A percentile compares a stretch with the other conserved stretches of the same genome.
Evolutionary conservation across 2,329 filamentous ascomycete genomes (phyloP).

Genomic region (Trichoderma breve): DNA sequence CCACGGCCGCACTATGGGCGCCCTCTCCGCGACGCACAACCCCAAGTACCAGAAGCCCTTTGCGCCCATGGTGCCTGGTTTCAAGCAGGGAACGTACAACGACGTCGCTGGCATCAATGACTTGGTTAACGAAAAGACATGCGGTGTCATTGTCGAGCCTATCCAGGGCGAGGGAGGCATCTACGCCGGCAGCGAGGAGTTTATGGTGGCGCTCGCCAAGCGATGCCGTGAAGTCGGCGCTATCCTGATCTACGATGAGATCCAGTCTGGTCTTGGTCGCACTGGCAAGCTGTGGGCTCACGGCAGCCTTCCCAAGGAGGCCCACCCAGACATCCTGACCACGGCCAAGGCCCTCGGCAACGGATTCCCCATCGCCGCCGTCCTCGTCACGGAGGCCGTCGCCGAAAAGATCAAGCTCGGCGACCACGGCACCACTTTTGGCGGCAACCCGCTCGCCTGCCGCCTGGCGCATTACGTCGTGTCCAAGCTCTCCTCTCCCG

Average conservation of each 20-base stretch:
- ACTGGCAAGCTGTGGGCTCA: constrained; percentile 94
- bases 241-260: constrained; percentile 92
- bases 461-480: constrained; percentile 86
- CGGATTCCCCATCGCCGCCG: constrained; percentile 88
- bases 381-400: constrained; percentile 42
- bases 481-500: constrained; percentile 66
- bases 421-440: constrained; percentile 93
- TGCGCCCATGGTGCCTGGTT: constrained; percentile 91
- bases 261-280: constrained; percentile 87
- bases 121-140: constrained; percentile 80
- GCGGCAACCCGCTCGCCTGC: constrained; percentile 84
- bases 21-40: constrained; percentile 92
- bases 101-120: constrained; percentile 68
- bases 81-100: constrained; percentile 83
- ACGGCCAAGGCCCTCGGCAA: constrained; percentile 96
- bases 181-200: constrained; percentile 77
- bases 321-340: constrained; percentile 91
- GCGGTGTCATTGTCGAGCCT: constrained; percentile 92
- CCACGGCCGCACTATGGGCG: constrained; percentile 95
- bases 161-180: constrained; percentile 97
- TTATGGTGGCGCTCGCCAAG: constrained; percentile 77
- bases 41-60: constrained; percentile 97
- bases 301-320: constrained; percentile 66
- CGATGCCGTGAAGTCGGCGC: constrained; percentile 85
- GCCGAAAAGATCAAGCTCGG: constrained; percentile 52